Percentiles rank a stretch among this genome's conserved stretches.
Evolutionary conservation across 208 protist species (phyloP).

Genomic region (Trichomonas gallinae): DNA sequence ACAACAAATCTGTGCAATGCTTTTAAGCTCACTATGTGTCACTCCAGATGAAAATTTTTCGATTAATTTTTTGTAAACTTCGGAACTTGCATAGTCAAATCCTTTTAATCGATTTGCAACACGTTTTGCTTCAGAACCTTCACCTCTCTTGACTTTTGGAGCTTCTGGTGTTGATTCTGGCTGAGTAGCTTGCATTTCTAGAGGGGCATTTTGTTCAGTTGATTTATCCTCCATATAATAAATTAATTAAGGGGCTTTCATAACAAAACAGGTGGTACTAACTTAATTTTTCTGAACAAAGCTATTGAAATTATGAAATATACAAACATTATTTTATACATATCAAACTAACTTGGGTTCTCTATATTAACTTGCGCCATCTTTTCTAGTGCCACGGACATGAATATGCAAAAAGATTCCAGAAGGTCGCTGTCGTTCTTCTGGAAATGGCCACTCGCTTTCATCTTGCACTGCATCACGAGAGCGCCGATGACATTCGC

Average conservation of each 20-base stretch:
- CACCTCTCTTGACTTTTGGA: not conserved
- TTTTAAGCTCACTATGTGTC: not conserved
- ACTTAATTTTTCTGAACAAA: too few relatives aligned
- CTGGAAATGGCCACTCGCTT: not conserved
- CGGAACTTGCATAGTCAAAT: not conserved
- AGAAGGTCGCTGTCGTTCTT: not conserved
- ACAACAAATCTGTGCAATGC: not conserved
- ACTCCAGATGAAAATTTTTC: not conserved
- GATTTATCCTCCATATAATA: too few relatives aligned
- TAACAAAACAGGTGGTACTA: too few relatives aligned
- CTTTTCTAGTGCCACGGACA: not conserved
- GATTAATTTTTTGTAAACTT: not conserved
- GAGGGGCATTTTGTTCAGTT: too few relatives aligned
- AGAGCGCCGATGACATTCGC: not conserved
- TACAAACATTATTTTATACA: too few relatives aligned
- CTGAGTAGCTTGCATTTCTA: too few relatives aligned
- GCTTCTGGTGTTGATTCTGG: too few relatives aligned
- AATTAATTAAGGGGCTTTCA: too few relatives aligned
- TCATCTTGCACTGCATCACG: not conserved
- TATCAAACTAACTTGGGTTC: too few relatives aligned
- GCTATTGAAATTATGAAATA: too few relatives aligned
- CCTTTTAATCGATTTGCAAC: not conserved
- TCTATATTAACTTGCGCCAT: not conserved
- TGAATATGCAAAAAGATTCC: not conserved
- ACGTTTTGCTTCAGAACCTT: not conserved